Conservation (phyloP, 2,329 filamentous ascomycete species). For the Thelonectria olida region DNA sequence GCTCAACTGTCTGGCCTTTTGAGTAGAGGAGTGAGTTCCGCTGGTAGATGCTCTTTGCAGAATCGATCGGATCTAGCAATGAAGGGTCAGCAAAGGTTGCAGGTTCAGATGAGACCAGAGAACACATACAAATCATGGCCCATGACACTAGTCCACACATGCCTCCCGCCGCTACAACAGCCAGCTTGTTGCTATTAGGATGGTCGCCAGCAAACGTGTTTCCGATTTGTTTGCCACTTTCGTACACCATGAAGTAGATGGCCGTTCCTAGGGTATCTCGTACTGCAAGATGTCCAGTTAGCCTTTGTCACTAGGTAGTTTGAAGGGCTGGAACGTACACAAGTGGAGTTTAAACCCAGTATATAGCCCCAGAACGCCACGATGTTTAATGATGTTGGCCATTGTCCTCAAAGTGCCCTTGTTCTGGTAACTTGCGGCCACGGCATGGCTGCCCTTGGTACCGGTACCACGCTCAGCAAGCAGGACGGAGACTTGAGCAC, state of each 20-base stretch:
- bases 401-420: slow-evolving; percentile 82
- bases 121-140: slow-evolving; percentile 74
- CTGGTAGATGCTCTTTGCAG: slow-evolving; percentile 87
- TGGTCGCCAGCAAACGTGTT: slow-evolving; percentile 77
- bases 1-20: slow-evolving; percentile 69
- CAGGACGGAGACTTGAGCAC: slow-evolving; percentile 84
- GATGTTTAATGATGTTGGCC: slow-evolving; percentile 78
- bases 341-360: slow-evolving; percentile 83
- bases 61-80: slow-evolving; percentile 73
- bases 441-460: slow-evolving; percentile 61
- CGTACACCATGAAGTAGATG: slow-evolving; percentile 91
- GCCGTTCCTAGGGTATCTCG: slow-evolving; percentile 84
- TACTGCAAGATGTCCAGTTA: slow-evolving; percentile 57
- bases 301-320: neutral
- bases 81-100: slow-evolving; percentile 12
- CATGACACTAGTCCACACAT: slow-evolving; percentile 86
- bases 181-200: slow-evolving; percentile 80
- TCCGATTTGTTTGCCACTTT: slow-evolving; percentile 84
- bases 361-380: slow-evolving; percentile 78
- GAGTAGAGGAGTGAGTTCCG: slow-evolving; percentile 79
- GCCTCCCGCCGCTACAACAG: slow-evolving; percentile 81
- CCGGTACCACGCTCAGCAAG: slow-evolving; percentile 62
- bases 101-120: neutral
- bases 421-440: slow-evolving; percentile 77
- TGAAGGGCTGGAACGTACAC: slow-evolving; percentile 60